Base-by-base conservation (phyloP, 345 rosid species). In the Syzygium aqueum region DNA sequence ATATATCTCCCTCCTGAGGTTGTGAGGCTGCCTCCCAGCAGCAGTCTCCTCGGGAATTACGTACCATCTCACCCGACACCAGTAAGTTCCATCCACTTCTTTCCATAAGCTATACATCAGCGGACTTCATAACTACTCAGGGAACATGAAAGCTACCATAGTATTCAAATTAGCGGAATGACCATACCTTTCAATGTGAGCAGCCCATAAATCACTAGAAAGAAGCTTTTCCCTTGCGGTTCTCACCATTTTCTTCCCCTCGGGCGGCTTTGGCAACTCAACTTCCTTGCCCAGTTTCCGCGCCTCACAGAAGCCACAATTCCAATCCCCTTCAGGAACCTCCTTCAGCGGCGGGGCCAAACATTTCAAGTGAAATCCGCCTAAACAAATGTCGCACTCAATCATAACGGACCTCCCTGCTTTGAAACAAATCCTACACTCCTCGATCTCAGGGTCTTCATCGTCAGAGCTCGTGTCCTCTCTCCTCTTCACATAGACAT, bases 251-350 rank as follows among this genome's bases (percentile, higher is more conserved):
- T 88, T 96, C 92, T 94, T 96, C 89, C 99, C 98, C 56, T 88
- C 86, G 0, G 97, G 97, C 12, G 92, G 96, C 86, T 86, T 87
- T 0, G 97, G 98, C 91, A 91, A 85, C 53, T 88, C 89, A 77
- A 95, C 86, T 46, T 90, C 53, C 87, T 89, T 90, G 8, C 97
- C 99, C 78, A 88, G 86, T 91, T 93, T 94, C 87, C 85, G 54
- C 2, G 91, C 93, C 90, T 94, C 91, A 30, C 99, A 97, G 82
- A 95, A 96, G 86, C 86, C 87, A 67, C 99, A 97, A 88, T 93
- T 89, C 99, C 99, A 97, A 85, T 96, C 99, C 82, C 94, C 98
- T 87, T 96, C 98, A 0, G 99, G 99, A 63, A 97, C 96, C 50
- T 88, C 90, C 89, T 90, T 94, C 89, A 97, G 86, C 30, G 98